Percentiles rank a stretch among this genome's conserved stretches.
Evolutionary conservation across 192 early-diverging fungal species (phyloP).

Genomic region (Radiomyces spectabilis): DNA sequence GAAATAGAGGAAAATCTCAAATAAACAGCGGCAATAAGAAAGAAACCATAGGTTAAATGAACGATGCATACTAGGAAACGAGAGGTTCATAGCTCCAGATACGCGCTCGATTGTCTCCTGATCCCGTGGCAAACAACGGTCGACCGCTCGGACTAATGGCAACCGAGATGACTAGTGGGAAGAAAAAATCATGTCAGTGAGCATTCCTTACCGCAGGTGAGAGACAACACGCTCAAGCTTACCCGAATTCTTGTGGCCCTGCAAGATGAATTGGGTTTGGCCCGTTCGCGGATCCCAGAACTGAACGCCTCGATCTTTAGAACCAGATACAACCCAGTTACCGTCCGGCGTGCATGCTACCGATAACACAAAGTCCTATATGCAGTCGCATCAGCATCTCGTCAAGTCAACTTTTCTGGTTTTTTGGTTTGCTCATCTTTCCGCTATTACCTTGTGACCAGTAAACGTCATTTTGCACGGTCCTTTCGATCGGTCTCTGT

Average conservation of each 20-base stretch:
- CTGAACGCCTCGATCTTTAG: slow-evolving; percentile 89
- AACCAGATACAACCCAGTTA: slow-evolving; percentile 87
- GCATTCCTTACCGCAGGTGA: no score
- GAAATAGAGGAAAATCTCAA: no score
- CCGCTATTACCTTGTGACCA: slow-evolving; percentile 42
- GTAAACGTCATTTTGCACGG: slow-evolving; percentile 40
- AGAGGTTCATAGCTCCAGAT: slow-evolving; percentile 79
- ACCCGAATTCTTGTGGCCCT: slow-evolving; percentile 98
- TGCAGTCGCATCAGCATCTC: no score
- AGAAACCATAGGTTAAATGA: no score
- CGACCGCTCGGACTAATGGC: slow-evolving; percentile 69
- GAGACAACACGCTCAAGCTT: no score
- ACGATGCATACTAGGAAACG: no score
- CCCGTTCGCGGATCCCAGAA: slow-evolving; percentile 85
- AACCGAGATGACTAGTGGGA: slow-evolving; percentile 71
- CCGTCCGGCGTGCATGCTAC: slow-evolving; percentile 82
- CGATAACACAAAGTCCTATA: slow-evolving; percentile 94
- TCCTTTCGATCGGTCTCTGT: slow-evolving; percentile 21
- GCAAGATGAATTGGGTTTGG: slow-evolving; percentile 76
- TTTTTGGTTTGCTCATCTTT: neutral
- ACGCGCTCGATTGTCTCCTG: slow-evolving; percentile 79
- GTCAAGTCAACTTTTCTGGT: neutral
- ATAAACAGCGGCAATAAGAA: no score
- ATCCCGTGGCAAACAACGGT: slow-evolving; percentile 83
- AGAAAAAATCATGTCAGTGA: neutral